Percentiles rank a stretch among this genome's conserved stretches.
Conservation (phyloP, 2,329 filamentous ascomycete genomes). For the Apiospora rasikravindrae region DNA sequence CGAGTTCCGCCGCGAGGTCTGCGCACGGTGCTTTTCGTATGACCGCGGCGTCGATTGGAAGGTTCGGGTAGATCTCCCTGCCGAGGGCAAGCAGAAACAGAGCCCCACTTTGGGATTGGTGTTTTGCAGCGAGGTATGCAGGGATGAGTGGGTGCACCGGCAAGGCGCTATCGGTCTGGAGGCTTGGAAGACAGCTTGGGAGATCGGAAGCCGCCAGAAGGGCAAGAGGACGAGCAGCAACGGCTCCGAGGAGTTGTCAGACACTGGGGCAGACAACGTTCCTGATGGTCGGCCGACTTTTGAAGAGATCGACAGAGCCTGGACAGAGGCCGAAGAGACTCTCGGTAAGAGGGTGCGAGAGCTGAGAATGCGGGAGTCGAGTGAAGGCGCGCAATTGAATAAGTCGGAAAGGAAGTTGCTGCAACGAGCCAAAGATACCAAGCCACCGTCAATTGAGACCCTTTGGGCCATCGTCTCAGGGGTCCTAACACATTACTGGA, state of each 20-base stretch:
- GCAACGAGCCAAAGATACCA: slow-evolving; percentile 17
- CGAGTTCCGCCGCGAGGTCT: slow-evolving; percentile 20
- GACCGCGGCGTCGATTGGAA: slow-evolving; percentile 20
- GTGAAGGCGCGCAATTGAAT: background rate
- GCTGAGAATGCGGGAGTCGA: background rate
- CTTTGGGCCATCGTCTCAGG: slow-evolving; percentile 16
- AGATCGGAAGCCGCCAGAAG: slow-evolving; percentile 18
- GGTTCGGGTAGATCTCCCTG: slow-evolving; percentile 1
- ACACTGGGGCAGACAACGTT: background rate
- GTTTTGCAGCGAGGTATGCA: slow-evolving; percentile 17
- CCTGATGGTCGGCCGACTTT: background rate
- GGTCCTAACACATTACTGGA: slow-evolving; percentile 1
- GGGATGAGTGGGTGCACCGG: slow-evolving; percentile 2
- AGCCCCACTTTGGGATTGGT: slow-evolving; percentile 3
- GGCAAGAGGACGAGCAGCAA: background rate
- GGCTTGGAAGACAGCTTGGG: slow-evolving; percentile 18
- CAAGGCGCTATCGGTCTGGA: slow-evolving; percentile 10
- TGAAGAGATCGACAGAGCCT: background rate
- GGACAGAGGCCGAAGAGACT: background rate
- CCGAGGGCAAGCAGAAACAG: slow-evolving; percentile 20
- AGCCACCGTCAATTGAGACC: slow-evolving; percentile 8
- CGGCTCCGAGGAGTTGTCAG: background rate
- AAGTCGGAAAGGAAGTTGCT: slow-evolving; percentile 12
- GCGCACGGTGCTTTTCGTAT: slow-evolving; percentile 18
- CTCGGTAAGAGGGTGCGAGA: background rate